phyloP scores from a whole-genome alignment of 2,329 filamentous ascomycete species.

The Plectosphaerella plurivora region DNA sequence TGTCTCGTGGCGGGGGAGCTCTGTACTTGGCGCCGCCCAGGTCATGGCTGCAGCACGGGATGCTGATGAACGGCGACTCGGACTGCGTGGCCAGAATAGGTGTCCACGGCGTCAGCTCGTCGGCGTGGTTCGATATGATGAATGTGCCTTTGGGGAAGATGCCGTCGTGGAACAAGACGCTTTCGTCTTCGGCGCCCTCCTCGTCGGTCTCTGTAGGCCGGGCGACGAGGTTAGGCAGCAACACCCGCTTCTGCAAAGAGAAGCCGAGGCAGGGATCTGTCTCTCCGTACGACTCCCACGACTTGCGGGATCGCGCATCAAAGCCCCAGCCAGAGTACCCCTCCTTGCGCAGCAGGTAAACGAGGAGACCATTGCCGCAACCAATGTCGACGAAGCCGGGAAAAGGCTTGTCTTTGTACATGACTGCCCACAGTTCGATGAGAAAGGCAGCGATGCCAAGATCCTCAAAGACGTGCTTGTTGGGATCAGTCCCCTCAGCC shows the following conservation, averaged over 20 bases:
- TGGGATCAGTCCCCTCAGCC: conserved; percentile 82
- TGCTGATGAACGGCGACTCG: conserved; percentile 78
- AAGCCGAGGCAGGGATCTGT: conserved; percentile 6
- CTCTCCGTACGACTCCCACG: conserved; percentile 67
- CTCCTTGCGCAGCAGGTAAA: conserved; percentile 75
- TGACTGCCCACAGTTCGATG: conserved; percentile 83
- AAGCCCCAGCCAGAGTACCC: conserved; percentile 87
- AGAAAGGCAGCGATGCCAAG: conserved; percentile 86
- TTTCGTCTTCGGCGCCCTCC: conserved; percentile 11
- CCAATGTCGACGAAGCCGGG: conserved; percentile 95
- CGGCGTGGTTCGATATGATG: conserved; percentile 94
- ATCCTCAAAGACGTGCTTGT: conserved; percentile 95
- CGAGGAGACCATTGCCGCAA: conserved; percentile 89
- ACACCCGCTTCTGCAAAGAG: conserved; percentile 40
- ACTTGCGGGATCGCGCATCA: conserved; percentile 80
- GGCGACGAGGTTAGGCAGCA: conserved; percentile 41
- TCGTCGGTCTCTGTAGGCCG: conserved; percentile 5
- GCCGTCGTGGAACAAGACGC: conserved; percentile 47
- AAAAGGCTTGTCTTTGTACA: conserved; percentile 64
- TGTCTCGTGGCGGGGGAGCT: conserved; percentile 51
- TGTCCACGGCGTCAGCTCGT: conserved; percentile 95
- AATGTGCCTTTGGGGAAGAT: conserved; percentile 72
- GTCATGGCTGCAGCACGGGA: conserved; percentile 92
- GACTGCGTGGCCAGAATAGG: conserved; percentile 78
- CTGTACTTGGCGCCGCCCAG: conserved; percentile 73